Evolutionary conservation across 305 asterid species (phyloP).

Genomic region (Fraxinus xanthoxyloides): DNA sequence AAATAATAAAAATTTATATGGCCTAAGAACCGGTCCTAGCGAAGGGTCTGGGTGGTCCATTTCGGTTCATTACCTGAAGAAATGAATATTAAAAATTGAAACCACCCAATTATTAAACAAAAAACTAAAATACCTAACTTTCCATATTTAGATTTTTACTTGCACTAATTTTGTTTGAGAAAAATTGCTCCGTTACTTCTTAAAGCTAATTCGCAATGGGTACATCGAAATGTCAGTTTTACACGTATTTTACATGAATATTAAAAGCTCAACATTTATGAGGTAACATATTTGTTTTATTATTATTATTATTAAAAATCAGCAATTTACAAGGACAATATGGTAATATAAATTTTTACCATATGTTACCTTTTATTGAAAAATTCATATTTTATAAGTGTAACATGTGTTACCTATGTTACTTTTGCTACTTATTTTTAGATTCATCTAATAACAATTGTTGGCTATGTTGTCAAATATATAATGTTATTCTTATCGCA

Average conservation of each 20-base stretch:
- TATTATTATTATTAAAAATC: no score
- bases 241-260: not conserved
- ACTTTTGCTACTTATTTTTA: no score
- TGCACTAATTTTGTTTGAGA: not conserved
- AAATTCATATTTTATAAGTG: no score
- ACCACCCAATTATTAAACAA: no score
- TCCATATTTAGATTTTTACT: not conserved
- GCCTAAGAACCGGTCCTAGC: not conserved
- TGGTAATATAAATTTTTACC: not conserved
- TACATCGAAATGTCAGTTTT: not conserved
- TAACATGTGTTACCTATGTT: no score
- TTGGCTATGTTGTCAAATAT: no score
- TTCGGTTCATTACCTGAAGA: not conserved
- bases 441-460: no score
- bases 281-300: not conserved
- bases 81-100: no score
- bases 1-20: not conserved
- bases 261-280: not conserved
- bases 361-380: not conserved
- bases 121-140: not conserved
- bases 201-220: not conserved
- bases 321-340: no score
- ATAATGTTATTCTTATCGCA: no score
- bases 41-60: not conserved
- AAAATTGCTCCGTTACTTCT: not conserved